These are phyloP conservation scores for Shiraia bambusicola DNA, from an alignment of 2,329 filamentous ascomycete species.

Conservation along the genomic window DNA sequence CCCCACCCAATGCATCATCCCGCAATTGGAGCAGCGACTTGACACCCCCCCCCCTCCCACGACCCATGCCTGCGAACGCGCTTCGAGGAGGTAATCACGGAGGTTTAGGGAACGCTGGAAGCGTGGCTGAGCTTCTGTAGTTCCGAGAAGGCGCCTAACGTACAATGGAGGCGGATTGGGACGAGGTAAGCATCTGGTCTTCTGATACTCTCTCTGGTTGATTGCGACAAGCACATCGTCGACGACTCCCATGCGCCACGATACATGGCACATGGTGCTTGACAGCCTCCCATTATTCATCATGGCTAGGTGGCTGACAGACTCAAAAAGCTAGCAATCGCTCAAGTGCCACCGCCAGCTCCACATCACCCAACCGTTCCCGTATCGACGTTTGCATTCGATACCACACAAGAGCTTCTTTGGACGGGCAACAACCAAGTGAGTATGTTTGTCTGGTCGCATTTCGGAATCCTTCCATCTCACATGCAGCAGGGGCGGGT, in stretches of 20 bases:
- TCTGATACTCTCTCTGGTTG: slow-evolving; percentile 3
- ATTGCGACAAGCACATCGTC: not conserved
- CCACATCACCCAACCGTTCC: slow-evolving; percentile 66
- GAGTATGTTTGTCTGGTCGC: slow-evolving; percentile 41
- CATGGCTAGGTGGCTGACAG: slow-evolving; percentile 13
- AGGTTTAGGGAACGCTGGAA: slow-evolving; percentile 33
- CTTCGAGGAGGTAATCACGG: slow-evolving; percentile 18
- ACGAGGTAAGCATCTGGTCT: slow-evolving; percentile 44
- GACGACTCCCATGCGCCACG: not conserved
- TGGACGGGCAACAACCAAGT: slow-evolving; percentile 94
- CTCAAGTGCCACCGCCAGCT: slow-evolving; percentile 76
- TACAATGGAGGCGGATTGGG: slow-evolving; percentile 56
- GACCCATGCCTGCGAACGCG: slow-evolving; percentile 17
- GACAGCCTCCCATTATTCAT: not conserved
- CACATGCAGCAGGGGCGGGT: slow-evolving; percentile 69
- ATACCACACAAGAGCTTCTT: slow-evolving; percentile 82
- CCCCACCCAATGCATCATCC: slow-evolving; percentile 15
- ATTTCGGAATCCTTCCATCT: slow-evolving; percentile 4
- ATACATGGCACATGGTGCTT: not conserved
- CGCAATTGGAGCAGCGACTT: slow-evolving; percentile 25
- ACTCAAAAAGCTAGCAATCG: slow-evolving; percentile 68
- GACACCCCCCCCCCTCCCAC: no score
- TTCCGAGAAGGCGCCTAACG: slow-evolving; percentile 24
- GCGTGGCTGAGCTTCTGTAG: slow-evolving; percentile 10
- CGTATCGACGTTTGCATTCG: slow-evolving; percentile 82